Conservation (phyloP, 371 early-diverging fungal genomes). For the Entomophthora muscae region DNA sequence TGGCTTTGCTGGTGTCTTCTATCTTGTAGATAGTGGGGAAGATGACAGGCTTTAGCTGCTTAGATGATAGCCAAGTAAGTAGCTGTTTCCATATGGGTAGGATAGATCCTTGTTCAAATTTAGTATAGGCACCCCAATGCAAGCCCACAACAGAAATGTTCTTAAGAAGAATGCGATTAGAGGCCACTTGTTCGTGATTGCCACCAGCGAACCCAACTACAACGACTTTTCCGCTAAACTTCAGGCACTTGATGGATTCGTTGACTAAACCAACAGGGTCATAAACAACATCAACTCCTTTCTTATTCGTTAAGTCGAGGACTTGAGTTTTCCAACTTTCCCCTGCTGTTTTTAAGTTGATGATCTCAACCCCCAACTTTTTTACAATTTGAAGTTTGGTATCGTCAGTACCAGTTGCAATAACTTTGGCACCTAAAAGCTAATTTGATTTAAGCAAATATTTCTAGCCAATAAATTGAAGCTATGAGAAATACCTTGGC, state of each 20-base stretch:
- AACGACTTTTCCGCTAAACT: slow-evolving; percentile 69
- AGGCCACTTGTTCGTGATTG: slow-evolving; percentile 56
- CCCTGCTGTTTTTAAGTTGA: too few relatives aligned
- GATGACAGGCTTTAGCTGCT: slow-evolving; percentile 43
- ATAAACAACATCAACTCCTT: slow-evolving; percentile 43
- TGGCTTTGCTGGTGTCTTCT: not conserved
- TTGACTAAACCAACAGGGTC: slow-evolving; percentile 65
- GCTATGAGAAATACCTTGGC: slow-evolving; percentile 20
- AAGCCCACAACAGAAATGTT: slow-evolving; percentile 55
- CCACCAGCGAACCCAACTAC: slow-evolving; percentile 80
- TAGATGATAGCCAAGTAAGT: slow-evolving; percentile 39
- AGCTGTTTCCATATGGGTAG: slow-evolving; percentile 52
- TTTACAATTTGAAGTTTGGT: slow-evolving; percentile 53
- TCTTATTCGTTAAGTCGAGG: slow-evolving; percentile 34
- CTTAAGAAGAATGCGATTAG: slow-evolving; percentile 67
- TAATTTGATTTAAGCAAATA: slow-evolving; percentile 11
- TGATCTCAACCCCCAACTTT: slow-evolving; percentile 52
- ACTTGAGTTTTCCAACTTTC: slow-evolving; percentile 51
- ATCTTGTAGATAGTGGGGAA: slow-evolving; percentile 12
- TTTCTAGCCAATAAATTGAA: not conserved
- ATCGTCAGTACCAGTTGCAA: slow-evolving; percentile 62
- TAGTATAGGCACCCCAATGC: slow-evolving; percentile 60
- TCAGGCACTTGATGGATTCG: slow-evolving; percentile 49
- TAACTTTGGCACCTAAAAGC: slow-evolving; percentile 62
- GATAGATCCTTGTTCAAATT: slow-evolving; percentile 39